Evolutionary conservation across 1,284 basidiomycete species (phyloP).

Genomic region (Cutaneotrichosporon dermatis): DNA sequence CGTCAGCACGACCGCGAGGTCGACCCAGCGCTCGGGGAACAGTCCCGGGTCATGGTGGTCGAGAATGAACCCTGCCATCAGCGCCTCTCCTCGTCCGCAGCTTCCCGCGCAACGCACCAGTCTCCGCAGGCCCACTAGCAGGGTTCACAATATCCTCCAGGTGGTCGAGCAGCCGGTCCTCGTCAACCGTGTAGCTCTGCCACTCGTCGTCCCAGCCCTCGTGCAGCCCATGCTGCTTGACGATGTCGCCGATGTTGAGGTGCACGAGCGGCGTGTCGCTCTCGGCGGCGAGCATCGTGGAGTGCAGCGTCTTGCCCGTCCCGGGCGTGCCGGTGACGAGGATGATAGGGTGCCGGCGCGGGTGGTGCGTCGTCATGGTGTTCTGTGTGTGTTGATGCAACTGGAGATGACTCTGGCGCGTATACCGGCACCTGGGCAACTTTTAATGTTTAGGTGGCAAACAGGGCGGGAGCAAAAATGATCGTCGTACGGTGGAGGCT

Average conservation of each 20-base stretch:
- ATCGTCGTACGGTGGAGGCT: too few species aligned
- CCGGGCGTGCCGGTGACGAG: slow-evolving; percentile 77
- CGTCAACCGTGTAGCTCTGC: slow-evolving; percentile 90
- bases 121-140: slow-evolving; percentile 31
- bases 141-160: slow-evolving; percentile 62
- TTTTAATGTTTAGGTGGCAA: background rate
- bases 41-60: slow-evolving; percentile 97
- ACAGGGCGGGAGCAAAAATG: too few species aligned
- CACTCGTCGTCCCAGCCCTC: slow-evolving; percentile 88
- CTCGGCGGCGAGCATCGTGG: slow-evolving; percentile 61
- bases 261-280: slow-evolving; percentile 64
- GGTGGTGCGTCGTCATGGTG: slow-evolving; percentile 49
- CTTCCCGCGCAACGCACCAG: slow-evolving; percentile 27
- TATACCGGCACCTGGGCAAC: background rate
- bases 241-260: slow-evolving; percentile 81
- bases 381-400: background rate
- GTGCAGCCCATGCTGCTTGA: slow-evolving; percentile 78
- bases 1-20: slow-evolving; percentile 89
- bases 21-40: slow-evolving; percentile 95
- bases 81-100: background rate
- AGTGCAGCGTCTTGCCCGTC: slow-evolving; percentile 82
- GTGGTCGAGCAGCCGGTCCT: slow-evolving; percentile 90
- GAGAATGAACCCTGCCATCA: slow-evolving; percentile 69
- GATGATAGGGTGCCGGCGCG: slow-evolving; percentile 64
- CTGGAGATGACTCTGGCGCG: background rate